Percentiles rank a stretch among this genome's conserved stretches.
Evolutionary conservation across 2,329 filamentous ascomycete genomes (phyloP).

Genomic region (Alternaria sp.): DNA sequence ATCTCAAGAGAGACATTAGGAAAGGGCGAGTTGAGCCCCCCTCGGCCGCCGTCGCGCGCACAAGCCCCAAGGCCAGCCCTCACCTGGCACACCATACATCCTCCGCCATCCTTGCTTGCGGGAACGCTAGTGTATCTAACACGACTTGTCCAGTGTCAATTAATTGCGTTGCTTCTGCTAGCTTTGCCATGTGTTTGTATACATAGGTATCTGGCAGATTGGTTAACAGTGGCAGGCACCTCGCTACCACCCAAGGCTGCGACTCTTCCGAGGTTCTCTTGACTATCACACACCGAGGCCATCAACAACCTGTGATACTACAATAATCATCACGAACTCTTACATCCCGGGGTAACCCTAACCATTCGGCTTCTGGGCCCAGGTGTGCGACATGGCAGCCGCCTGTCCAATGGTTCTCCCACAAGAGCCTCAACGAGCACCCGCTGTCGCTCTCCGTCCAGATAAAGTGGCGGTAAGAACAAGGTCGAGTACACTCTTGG

Average conservation of each 20-base stretch:
- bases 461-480: slow-evolving; percentile 46
- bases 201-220: too few species aligned
- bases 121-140: slow-evolving; percentile 16
- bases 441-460: slow-evolving; percentile 17
- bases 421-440: slow-evolving; percentile 22
- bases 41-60: too few species aligned
- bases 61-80: too few species aligned
- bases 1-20: too few species aligned
- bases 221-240: not conserved
- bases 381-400: slow-evolving; percentile 39
- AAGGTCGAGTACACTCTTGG: slow-evolving; percentile 28
- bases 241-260: not conserved
- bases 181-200: not conserved
- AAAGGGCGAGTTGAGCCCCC: too few species aligned
- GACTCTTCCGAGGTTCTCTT: not conserved
- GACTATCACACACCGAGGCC: not conserved
- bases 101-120: slow-evolving; percentile 17
- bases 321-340: not conserved
- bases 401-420: slow-evolving; percentile 34
- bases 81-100: not conserved
- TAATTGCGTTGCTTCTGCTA: slow-evolving; percentile 2
- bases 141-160: slow-evolving; percentile 10
- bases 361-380: slow-evolving; percentile 10
- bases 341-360: slow-evolving; percentile 7
- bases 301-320: not conserved